phyloP scores from a whole-genome alignment of 2,329 filamentous ascomycete genomes.

The Colletotrichum sp. region DNA sequence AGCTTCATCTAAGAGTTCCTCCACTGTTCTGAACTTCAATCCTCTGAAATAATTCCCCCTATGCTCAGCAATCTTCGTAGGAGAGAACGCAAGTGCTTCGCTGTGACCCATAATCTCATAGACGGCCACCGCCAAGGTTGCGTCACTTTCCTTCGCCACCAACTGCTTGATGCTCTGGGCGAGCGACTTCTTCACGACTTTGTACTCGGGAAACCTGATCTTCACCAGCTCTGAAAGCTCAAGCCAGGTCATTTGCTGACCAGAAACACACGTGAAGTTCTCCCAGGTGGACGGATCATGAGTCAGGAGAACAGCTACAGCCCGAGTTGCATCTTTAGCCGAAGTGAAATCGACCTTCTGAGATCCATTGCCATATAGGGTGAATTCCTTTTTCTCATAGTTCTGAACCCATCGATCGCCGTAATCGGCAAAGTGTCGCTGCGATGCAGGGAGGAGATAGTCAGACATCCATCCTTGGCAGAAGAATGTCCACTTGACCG shows the following conservation, averaged over 20 bases:
- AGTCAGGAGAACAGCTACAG: accelerated
- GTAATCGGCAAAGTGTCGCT: not conserved
- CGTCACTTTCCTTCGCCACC: not conserved
- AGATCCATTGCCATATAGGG: not conserved
- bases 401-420: not conserved
- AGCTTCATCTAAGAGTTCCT: accelerated
- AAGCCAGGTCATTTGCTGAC: not conserved
- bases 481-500: not conserved
- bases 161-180: not conserved
- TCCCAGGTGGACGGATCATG: not conserved
- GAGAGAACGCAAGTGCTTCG: not conserved
- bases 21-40: not conserved
- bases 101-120: not conserved
- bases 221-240: not conserved
- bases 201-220: accelerated
- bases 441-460: not conserved
- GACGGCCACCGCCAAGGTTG: not conserved
- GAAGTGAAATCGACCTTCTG: not conserved
- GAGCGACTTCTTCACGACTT: not conserved
- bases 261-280: not conserved
- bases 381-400: not conserved
- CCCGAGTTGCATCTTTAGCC: not conserved
- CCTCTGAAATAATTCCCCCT: not conserved
- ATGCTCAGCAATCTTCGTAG: accelerated
- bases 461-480: not conserved